Base-by-base conservation (phyloP, 2,329 filamentous ascomycete species). In the Aspergillus sp. region DNA sequence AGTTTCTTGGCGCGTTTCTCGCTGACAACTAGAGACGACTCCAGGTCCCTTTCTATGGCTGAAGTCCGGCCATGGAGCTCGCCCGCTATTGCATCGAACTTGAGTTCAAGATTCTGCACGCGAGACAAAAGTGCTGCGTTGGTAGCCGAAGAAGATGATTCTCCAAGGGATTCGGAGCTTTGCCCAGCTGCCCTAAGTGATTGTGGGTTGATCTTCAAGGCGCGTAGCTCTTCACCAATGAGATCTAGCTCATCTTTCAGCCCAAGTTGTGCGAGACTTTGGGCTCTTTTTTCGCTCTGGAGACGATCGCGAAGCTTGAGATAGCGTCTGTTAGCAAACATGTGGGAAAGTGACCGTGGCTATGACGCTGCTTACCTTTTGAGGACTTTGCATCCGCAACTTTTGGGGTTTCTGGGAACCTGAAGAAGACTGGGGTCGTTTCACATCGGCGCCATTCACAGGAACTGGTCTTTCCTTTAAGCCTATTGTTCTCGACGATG, bases 1-100 rank as follows among this genome's bases (percentile, higher is more conserved):
- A 96, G 83, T 38, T 88, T 87, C 62, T 86, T 88, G 53, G 87
- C 86, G 62, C 94, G 92, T 53, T 81, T 82, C 68, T 96, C 91
- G 13, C 83, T 85, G 1, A 90, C 84, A 62, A 83, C 80, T 13
- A 96, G 78, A 1, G 85, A 86, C 17, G 78, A 83, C 40, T 90
- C 84, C 60, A 95, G 76, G 59, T 95, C 90, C 26, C 76, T 78
- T 55, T 88, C 83, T 47, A 95, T 79, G 3, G 79, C 74, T 7
- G 80, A 76, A 46, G 89, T 84, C 45, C 83, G 82, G 13, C 80
- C 76, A 10, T 77, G 79, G 42, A 90, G 73, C 22, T 86, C 82
- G 8, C 79, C 75, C 42, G 87, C 74, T 13, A 85, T 68, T 46
- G 72, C 70, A 17, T 85, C 84, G 36, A 95, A 76, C 11, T 79